These are phyloP conservation scores for Apiospora koreana DNA, from an alignment of 2,329 filamentous ascomycete species.

Conservation along the genomic window DNA sequence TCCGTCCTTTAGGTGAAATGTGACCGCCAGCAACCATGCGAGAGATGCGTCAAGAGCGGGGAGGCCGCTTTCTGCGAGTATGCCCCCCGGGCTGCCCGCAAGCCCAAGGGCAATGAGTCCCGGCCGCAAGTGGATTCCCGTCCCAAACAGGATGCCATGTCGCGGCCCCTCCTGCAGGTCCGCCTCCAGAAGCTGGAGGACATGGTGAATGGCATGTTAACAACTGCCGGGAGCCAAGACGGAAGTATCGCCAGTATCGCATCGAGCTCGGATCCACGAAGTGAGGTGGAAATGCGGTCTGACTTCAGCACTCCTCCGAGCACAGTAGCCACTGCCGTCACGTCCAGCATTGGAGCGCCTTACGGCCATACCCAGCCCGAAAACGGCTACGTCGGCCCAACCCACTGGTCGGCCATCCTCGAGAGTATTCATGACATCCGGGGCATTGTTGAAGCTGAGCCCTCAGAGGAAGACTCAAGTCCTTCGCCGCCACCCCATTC, in stretches of 20 bases:
- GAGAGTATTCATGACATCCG: slow-evolving; percentile 38
- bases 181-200: slow-evolving; percentile 39
- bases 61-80: slow-evolving; percentile 38
- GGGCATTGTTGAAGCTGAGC: slow-evolving; percentile 31
- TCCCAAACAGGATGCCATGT: slow-evolving; percentile 28
- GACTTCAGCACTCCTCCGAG: slow-evolving; percentile 31
- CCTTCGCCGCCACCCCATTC: slow-evolving; percentile 28
- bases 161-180: slow-evolving; percentile 34
- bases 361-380: slow-evolving; percentile 24
- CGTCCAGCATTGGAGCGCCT: slow-evolving; percentile 16
- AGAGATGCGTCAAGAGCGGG: slow-evolving; percentile 39
- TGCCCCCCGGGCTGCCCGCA: slow-evolving; percentile 35
- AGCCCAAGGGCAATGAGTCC: slow-evolving; percentile 30
- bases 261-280: slow-evolving; percentile 30
- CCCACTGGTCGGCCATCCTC: slow-evolving; percentile 37
- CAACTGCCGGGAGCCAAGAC: slow-evolving; percentile 15
- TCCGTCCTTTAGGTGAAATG: slow-evolving; percentile 35
- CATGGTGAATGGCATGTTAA: slow-evolving; percentile 35
- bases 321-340: slow-evolving; percentile 10
- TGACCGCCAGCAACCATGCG: slow-evolving; percentile 40
- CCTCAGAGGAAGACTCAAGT: slow-evolving; percentile 23
- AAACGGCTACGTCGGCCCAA: slow-evolving; percentile 35
- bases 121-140: slow-evolving; percentile 30
- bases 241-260: slow-evolving; percentile 1
- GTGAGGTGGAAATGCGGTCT: slow-evolving; percentile 29